Conservation (phyloP, 495 filamentous ascomycete genomes). For the Platismatia glauca region DNA sequence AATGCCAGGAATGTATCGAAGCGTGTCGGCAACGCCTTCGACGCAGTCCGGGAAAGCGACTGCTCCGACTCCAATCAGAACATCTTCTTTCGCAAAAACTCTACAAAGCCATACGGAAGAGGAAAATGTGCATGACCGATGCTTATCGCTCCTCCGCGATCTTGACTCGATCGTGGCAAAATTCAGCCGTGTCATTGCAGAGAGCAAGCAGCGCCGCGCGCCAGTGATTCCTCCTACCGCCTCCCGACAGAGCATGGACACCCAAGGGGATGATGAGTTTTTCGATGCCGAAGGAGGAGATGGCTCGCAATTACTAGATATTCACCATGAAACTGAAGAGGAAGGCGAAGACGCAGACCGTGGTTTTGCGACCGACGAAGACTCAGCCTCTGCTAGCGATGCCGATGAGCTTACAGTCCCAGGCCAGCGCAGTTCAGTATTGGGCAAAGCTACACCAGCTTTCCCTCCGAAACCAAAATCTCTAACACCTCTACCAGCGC, state of each 20-base stretch:
- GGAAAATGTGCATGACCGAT: constrained; percentile 64
- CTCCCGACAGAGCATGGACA: constrained; percentile 72
- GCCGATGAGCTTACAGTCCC: constrained; percentile 36
- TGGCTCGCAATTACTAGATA: constrained; percentile 62
- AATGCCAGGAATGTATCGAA: constrained; percentile 26
- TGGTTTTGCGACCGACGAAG: constrained; percentile 30
- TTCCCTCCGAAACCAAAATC: constrained; percentile 69
- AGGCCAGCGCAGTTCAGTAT: constrained; percentile 20
- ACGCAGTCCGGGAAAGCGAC: constrained; percentile 43
- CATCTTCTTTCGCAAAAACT: constrained; percentile 7
- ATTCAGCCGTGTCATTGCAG: constrained; percentile 64
- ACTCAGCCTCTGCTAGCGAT: constrained; percentile 54
- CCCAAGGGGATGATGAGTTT: constrained; percentile 71
- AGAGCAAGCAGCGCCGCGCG: constrained; percentile 68
- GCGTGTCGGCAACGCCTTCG: constrained; percentile 44
- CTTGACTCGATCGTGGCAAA: constrained; percentile 73
- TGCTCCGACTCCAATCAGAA: constrained; percentile 15
- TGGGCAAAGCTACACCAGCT: constrained; percentile 40
- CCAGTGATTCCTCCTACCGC: constrained; percentile 40
- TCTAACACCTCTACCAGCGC: constrained; percentile 67
- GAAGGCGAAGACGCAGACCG: constrained; percentile 37
- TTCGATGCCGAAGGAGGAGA: constrained; percentile 77
- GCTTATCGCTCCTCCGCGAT: constrained; percentile 69
- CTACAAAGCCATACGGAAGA: constrained; percentile 36
- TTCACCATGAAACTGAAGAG: constrained; percentile 52